Conservation (phyloP, 352 stramenopile species). For the Aphanomyces stellatus region DNA sequence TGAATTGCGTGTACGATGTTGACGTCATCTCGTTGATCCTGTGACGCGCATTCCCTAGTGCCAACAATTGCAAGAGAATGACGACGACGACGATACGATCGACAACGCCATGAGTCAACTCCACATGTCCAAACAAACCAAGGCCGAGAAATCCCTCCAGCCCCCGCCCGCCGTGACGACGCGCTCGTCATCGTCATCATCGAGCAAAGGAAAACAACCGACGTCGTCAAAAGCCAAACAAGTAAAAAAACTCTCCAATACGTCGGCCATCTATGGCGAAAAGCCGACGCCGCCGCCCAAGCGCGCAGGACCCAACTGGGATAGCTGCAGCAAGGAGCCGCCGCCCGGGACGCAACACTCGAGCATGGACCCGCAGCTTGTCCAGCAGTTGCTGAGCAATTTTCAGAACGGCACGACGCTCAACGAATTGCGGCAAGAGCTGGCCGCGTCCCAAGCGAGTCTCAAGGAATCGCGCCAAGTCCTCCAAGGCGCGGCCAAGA, state of each 20-base stretch:
- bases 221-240: constrained; percentile 33
- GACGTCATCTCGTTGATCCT: too few relatives aligned
- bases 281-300: constrained; percentile 32
- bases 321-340: constrained; percentile 24
- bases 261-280: constrained; percentile 30
- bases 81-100: constrained; percentile 28
- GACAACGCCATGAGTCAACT: constrained; percentile 14
- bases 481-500: constrained; percentile 56
- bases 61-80: constrained; percentile 25
- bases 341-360: constrained; percentile 21
- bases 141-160: constrained; percentile 14
- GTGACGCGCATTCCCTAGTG: neutral
- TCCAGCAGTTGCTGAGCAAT: constrained; percentile 63
- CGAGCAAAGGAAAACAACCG: constrained; percentile 4
- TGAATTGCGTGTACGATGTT: constrained; percentile 30
- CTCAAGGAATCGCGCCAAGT: constrained; percentile 50
- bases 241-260: too few relatives aligned
- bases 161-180: neutral
- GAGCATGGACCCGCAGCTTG: constrained; percentile 45
- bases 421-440: constrained; percentile 51
- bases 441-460: constrained; percentile 59
- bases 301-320: constrained; percentile 7
- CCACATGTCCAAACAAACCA: neutral
- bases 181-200: neutral
- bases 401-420: constrained; percentile 60